phyloP scores from a whole-genome alignment of 2,329 filamentous ascomycete species.

The Colletotrichum melonis region DNA sequence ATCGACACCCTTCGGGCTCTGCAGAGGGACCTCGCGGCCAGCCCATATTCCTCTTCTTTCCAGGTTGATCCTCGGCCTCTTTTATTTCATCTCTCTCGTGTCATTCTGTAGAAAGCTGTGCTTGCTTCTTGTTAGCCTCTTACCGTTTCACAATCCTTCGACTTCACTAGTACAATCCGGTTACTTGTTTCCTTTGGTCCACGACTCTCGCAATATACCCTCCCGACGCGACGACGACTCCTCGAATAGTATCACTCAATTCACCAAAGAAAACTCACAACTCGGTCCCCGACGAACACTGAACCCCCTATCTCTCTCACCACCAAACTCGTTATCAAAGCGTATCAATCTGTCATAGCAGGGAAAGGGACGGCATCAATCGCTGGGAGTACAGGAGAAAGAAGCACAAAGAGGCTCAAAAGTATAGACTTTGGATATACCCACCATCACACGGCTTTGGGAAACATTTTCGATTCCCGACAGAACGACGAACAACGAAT shows the following conservation, averaged over 20 bases:
- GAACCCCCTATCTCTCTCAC: neutral
- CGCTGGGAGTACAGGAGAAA: slow-evolving; percentile 28
- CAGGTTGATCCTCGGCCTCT: slow-evolving; percentile 70
- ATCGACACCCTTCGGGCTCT: slow-evolving; percentile 25
- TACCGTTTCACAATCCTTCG: slow-evolving; percentile 10
- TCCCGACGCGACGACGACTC: slow-evolving; percentile 33
- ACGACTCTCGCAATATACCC: slow-evolving; percentile 34
- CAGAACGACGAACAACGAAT: slow-evolving; percentile 25
- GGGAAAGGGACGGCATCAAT: slow-evolving; percentile 21
- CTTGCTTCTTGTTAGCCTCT: slow-evolving; percentile 32
- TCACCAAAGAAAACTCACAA: slow-evolving; percentile 22
- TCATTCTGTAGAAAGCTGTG: slow-evolving; percentile 33
- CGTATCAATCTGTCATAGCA: slow-evolving; percentile 15
- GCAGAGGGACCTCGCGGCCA: slow-evolving; percentile 38
- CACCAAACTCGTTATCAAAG: slow-evolving; percentile 23
- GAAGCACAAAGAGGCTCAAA: slow-evolving; percentile 35
- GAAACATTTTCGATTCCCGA: slow-evolving; percentile 18
- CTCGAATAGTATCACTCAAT: slow-evolving; percentile 23
- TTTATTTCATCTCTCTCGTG: slow-evolving; percentile 45
- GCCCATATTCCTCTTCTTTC: slow-evolving; percentile 55
- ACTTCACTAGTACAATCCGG: slow-evolving; percentile 20
- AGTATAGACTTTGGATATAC: slow-evolving; percentile 35
- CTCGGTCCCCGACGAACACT: slow-evolving; percentile 20
- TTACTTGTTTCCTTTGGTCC: slow-evolving; percentile 33
- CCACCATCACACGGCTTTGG: slow-evolving; percentile 13